Conservation (phyloP, 345 rosid species). For the Eucalyptus cloeziana region DNA sequence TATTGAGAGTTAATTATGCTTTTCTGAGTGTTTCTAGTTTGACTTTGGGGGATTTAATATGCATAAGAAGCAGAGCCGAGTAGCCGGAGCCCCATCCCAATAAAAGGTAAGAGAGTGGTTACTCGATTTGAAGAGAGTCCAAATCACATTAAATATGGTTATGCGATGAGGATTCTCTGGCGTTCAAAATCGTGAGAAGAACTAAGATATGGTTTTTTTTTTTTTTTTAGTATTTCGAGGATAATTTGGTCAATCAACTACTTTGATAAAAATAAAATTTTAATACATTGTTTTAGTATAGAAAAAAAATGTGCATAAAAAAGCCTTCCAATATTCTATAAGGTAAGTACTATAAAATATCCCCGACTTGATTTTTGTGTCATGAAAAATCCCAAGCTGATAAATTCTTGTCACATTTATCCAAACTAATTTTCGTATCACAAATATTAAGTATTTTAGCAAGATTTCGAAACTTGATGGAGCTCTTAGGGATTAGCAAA, state of each 20-base stretch:
- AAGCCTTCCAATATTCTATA: not conserved
- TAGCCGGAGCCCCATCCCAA: not conserved
- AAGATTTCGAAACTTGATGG: not conserved
- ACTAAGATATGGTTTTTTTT: not conserved
- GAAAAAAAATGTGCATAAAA: not conserved
- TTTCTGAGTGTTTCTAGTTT: not conserved
- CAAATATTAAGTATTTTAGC: not conserved
- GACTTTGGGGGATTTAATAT: not conserved
- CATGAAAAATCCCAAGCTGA: not conserved
- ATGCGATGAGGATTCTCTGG: not conserved
- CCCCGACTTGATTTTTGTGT: not conserved
- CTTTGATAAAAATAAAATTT: not conserved
- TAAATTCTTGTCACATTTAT: not conserved
- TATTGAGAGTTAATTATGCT: not conserved
- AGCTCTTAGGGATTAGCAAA: not conserved
- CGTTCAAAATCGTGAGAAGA: not conserved
- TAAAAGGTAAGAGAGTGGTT: not conserved
- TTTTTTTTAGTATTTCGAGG: not conserved
- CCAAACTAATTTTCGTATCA: not conserved
- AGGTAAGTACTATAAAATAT: not conserved
- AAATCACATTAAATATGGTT: not conserved
- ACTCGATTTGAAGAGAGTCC: not conserved
- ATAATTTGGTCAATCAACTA: not conserved
- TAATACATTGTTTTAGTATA: not conserved
- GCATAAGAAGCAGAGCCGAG: not conserved